Evolutionary conservation across 1,284 basidiomycete species (phyloP), one percentile per base, ranked within the genome.

Genomic region (Pseudozyma sp.): DNA sequence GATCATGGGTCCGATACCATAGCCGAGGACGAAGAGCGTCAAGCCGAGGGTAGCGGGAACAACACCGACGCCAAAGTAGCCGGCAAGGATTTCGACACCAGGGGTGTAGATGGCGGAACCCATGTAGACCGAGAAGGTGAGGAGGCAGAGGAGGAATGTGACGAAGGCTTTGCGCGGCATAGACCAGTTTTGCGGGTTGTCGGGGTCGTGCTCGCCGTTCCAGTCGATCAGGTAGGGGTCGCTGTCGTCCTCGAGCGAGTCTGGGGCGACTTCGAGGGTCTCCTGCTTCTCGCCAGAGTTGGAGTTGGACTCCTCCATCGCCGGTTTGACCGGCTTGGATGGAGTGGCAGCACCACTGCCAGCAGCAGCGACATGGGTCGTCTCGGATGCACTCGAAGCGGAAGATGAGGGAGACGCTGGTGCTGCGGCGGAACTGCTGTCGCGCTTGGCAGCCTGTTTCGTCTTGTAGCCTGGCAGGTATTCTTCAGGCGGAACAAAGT

Each of bases 101-200:
- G 89, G 89, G 0, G 89, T 88, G 42, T 86, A 86, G 45, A 90
- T 88, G 5, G 87, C 87, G 53, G 87, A 87, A 16, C 90, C 89
- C 60, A 89, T 86, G 79, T 90, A 90, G 4, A 88, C 86, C 70
- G 89, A 88, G 40, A 89, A 84, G 6, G 84, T 81, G 45, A 85
- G 72, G 13, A 84, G 57, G 40, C 74, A 78, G 44, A 86, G 71
- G 13, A 81, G 54, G 24, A 47, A 53, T 8, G 74, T 81, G 58
- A 85, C 77, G 8, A 82, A 83, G 30, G 54, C 17, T 37, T 84
- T 84, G 61, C 81, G 75, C 4, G 49, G 42, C 5, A 50, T 48
- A 1, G 74, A 55, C 84, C 84, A 85, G 64, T 84, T 85, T 29
- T 70, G 66, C 7, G 85, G 85, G 47, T 80, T 81, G 16, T 75